Percentiles rank a stretch among this genome's conserved stretches.
These are phyloP conservation scores for Stagonosporopsis cucurbitacearum DNA, from an alignment of 2,329 filamentous ascomycete species.

Conservation along the genomic window DNA sequence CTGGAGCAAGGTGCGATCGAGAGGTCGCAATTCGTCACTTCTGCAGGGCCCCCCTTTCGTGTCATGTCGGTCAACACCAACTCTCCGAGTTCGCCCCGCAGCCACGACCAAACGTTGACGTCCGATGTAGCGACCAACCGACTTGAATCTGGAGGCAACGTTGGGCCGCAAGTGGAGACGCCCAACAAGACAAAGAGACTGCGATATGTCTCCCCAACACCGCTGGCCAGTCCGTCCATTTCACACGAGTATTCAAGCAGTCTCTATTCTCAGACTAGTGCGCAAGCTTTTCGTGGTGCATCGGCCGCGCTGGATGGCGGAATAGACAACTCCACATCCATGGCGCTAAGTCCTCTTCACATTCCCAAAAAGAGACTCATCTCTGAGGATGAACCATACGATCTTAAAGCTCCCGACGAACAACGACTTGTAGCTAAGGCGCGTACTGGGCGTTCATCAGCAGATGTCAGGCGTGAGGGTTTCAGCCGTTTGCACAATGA, in stretches of 20 bases:
- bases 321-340: not conserved
- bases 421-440: not conserved
- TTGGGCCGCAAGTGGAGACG: not conserved
- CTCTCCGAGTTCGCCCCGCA: not conserved
- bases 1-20: not conserved
- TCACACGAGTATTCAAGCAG: slow-evolving; percentile 1
- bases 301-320: slow-evolving; percentile 6
- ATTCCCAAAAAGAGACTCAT: not conserved
- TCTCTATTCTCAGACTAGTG: not conserved
- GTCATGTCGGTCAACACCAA: not conserved
- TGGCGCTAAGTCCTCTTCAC: not conserved
- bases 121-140: not conserved
- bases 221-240: not conserved
- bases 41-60: not conserved
- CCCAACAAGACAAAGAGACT: not conserved
- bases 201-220: not conserved
- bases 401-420: not conserved
- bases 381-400: slow-evolving; percentile 1
- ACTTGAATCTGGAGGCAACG: not conserved
- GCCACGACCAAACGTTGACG: not conserved
- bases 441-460: not conserved
- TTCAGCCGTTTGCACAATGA: slow-evolving; percentile 19
- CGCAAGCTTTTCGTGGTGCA: not conserved
- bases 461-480: not conserved
- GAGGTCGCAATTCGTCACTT: not conserved